Conservation (phyloP, 2,329 filamentous ascomycete genomes). For the Chrysoporthe puriensis region DNA sequence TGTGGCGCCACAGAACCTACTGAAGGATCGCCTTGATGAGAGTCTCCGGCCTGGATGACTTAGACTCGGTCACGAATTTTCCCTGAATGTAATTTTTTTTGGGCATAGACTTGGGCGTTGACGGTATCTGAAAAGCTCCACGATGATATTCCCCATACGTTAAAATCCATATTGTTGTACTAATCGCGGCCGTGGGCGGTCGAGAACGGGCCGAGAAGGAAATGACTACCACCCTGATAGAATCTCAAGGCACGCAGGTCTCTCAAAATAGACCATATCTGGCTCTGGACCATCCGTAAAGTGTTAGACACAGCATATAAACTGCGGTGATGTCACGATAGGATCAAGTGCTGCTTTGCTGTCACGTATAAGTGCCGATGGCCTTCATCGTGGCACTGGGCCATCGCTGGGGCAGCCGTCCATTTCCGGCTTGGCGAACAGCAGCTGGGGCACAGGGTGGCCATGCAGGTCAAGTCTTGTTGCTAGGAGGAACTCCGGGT, state of each 20-base stretch:
- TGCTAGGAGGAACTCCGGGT: neutral
- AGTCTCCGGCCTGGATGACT: neutral
- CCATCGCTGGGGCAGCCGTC: neutral
- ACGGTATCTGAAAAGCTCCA: conserved; percentile 13
- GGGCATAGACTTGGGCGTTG: conserved; percentile 20
- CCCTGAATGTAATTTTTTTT: neutral
- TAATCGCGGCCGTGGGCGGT: neutral
- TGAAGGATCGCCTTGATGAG: neutral
- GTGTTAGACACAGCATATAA: neutral
- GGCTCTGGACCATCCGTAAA: neutral
- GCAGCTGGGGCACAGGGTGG: neutral
- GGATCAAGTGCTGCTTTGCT: neutral
- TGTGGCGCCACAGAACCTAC: neutral
- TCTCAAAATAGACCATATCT: neutral
- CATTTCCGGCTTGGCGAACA: neutral
- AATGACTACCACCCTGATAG: neutral
- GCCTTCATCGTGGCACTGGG: neutral
- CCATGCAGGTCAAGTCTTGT: neutral
- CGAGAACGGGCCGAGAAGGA: neutral
- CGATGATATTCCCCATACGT: neutral
- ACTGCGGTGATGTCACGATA: neutral
- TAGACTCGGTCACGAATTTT: neutral
- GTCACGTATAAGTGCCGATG: neutral
- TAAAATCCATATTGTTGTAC: neutral
- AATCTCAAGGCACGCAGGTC: neutral